Evolutionary conservation across 2,329 filamentous ascomycete genomes (phyloP), one percentile per base, ranked within the genome.

Genomic region (Alternaria sp.): DNA sequence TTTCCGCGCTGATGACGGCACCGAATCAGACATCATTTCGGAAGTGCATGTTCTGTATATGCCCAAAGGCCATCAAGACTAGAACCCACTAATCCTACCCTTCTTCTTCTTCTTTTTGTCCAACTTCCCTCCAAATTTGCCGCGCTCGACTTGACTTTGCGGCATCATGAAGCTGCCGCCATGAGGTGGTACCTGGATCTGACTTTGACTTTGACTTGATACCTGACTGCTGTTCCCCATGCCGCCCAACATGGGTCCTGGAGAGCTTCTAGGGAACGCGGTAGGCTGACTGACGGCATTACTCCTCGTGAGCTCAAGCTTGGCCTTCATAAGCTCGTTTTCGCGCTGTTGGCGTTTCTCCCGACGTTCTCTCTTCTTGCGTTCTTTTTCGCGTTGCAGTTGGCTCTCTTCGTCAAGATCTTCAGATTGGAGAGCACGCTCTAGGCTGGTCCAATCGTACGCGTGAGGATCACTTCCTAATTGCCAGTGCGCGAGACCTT

Each of bases 401-500:
- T 78, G 78, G 39, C 75, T 69, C n/a, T 64, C 60, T 26, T 78
- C 77, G 12, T 80, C 75, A 5, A 71, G 68, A 16, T 60, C 34
- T 18, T 76, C 74, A 28, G 73, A 68, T 11, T 61, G 66, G n/a
- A 71, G 47, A 32, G 63, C 60, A 24, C 68, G 70, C 26, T 77
- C 77, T 3, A 69, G 75, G 2, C 74, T 63, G 22, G 75, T 67
- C 79, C 79, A 83, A 51, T 81, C 75, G 62, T 83, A 84, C 5
- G 61, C 62, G 4, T 52, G 62, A 1, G 79, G 80, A 51, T 82
- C 76, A 4, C 65, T 59, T 24, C 78, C 80, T 2, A 70, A 39
- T 8, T 70, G 62, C 82, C 81, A 84, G 56, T 83, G 81, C 32
- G 73, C 66, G 6, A 83, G 72, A 16, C 82, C 62, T 41, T 75